Conservation (phyloP, 1,284 basidiomycete genomes). For the Leccinum subfulvum region DNA sequence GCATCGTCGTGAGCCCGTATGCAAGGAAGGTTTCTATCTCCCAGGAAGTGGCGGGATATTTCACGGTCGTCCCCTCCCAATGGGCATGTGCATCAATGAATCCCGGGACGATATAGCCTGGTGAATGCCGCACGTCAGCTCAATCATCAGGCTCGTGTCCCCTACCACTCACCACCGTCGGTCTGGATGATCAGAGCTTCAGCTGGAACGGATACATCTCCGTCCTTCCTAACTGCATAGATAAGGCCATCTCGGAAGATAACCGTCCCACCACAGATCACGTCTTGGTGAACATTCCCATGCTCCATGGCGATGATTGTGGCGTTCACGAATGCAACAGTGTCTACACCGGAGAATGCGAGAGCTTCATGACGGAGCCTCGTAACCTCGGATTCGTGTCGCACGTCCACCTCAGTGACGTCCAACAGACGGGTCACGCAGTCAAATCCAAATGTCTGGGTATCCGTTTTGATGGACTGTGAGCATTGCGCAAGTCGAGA, state of each 20-base stretch:
- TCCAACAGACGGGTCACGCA: constrained; percentile 55
- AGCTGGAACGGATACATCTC: constrained; percentile 37
- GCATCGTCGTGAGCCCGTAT: constrained; percentile 73
- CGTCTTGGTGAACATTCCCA: constrained; percentile 36
- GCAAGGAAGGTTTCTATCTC: constrained; percentile 73
- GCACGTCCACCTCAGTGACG: constrained; percentile 54
- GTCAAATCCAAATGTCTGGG: constrained; percentile 53
- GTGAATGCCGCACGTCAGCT: constrained; percentile 4
- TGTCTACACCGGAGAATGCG: constrained; percentile 37
- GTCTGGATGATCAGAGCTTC: constrained; percentile 55
- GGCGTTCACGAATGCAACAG: constrained; percentile 62
- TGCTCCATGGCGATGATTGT: constrained; percentile 65
- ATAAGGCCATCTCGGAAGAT: constrained; percentile 57
- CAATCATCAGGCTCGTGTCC: not conserved
- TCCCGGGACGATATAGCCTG: constrained; percentile 65
- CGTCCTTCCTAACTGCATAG: constrained; percentile 43
- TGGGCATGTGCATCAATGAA: constrained; percentile 77
- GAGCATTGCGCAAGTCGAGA: constrained; percentile 50
- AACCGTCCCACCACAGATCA: constrained; percentile 51
- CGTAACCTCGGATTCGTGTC: constrained; percentile 58
- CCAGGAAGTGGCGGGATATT: constrained; percentile 66
- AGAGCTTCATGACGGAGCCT: constrained; percentile 54
- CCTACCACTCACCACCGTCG: constrained; percentile 51
- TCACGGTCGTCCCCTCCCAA: constrained; percentile 54
- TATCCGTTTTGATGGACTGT: constrained; percentile 46